Evolutionary conservation across 2,329 filamentous ascomycete genomes (phyloP).

Genomic region (Pseudogymnoascus sp.): DNA sequence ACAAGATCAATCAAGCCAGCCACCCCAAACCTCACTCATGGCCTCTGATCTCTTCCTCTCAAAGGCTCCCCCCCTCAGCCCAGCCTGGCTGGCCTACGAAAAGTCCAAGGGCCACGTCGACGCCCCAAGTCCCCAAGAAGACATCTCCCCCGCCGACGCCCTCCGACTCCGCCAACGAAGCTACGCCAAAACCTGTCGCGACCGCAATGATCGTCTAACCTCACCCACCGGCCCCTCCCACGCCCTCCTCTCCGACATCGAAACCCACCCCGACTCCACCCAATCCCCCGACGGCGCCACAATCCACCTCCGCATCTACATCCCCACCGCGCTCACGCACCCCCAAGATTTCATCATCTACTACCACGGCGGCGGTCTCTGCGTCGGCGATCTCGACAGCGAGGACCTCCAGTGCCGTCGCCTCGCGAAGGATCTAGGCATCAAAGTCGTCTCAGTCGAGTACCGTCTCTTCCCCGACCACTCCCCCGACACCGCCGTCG

Average conservation of each 20-base stretch:
- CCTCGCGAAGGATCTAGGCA: constrained; percentile 28
- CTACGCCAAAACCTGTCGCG: constrained; percentile 35
- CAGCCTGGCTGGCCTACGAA: constrained; percentile 35
- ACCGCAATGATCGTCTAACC: constrained; percentile 28
- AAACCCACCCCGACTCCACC: constrained; percentile 15
- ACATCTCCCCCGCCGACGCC: constrained; percentile 17
- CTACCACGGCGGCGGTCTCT: constrained; percentile 40
- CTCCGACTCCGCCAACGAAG: constrained; percentile 28
- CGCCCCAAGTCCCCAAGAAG: constrained; percentile 20
- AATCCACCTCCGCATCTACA: constrained; percentile 19
- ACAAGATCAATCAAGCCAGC: background rate
- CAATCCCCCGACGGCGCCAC: background rate
- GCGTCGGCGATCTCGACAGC: constrained; percentile 40
- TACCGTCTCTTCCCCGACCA: constrained; percentile 40
- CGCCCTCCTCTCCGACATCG: constrained; percentile 30
- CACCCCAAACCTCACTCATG: background rate
- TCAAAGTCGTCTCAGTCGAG: constrained; percentile 36
- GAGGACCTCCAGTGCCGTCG: constrained; percentile 40
- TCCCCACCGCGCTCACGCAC: constrained; percentile 3
- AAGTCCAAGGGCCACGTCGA: constrained; percentile 23
- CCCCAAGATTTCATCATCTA: constrained; percentile 32
- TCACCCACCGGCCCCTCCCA: constrained; percentile 29
- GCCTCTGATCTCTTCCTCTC: constrained; percentile 13
- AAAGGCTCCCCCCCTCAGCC: constrained; percentile 30
- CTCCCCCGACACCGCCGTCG: constrained; percentile 16